A percentile compares a stretch with the other conserved stretches of the same genome.
Conservation (phyloP, 2,329 filamentous ascomycete species). For the Ophiostoma triangulosporum region DNA sequence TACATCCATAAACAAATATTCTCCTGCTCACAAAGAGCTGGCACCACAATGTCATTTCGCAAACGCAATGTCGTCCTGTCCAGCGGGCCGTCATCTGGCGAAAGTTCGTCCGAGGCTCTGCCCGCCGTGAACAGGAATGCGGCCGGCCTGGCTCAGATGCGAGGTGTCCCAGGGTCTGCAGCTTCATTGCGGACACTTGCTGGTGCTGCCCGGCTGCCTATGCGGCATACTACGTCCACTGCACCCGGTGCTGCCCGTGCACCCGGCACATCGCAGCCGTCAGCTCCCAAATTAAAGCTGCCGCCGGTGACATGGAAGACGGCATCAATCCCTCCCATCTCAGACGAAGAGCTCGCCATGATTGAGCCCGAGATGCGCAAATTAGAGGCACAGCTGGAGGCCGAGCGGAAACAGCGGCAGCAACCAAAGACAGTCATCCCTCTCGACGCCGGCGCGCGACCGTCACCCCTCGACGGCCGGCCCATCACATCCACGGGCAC, state of each 20-base stretch:
- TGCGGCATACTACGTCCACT: neutral
- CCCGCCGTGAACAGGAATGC: neutral
- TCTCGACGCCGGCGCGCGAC: slow-evolving; percentile 45
- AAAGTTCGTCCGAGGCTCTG: neutral
- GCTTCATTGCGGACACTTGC: neutral
- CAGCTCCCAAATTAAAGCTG: neutral
- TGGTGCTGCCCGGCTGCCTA: neutral
- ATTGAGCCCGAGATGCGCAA: slow-evolving; percentile 10
- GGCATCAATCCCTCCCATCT: neutral
- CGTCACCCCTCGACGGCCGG: slow-evolving; percentile 79
- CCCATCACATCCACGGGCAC: slow-evolving; percentile 86
- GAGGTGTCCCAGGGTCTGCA: neutral
- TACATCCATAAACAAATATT: neutral
- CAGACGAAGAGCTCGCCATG: neutral
- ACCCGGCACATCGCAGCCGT: neutral
- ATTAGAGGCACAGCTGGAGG: slow-evolving; percentile 4
- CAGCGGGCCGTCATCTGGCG: slow-evolving; percentile 10
- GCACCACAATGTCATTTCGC: slow-evolving; percentile 38
- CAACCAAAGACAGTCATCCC: slow-evolving; percentile 7
- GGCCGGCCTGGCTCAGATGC: neutral
- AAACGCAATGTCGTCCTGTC: slow-evolving; percentile 42
- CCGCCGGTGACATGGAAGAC: slow-evolving; percentile 6
- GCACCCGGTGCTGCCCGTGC: neutral
- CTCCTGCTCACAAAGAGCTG: neutral
- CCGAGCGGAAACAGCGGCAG: slow-evolving; percentile 1